Evolutionary conservation across 768 basidiomycete species (phyloP).

Genomic region (Xerocomus brunneocitrinus): DNA sequence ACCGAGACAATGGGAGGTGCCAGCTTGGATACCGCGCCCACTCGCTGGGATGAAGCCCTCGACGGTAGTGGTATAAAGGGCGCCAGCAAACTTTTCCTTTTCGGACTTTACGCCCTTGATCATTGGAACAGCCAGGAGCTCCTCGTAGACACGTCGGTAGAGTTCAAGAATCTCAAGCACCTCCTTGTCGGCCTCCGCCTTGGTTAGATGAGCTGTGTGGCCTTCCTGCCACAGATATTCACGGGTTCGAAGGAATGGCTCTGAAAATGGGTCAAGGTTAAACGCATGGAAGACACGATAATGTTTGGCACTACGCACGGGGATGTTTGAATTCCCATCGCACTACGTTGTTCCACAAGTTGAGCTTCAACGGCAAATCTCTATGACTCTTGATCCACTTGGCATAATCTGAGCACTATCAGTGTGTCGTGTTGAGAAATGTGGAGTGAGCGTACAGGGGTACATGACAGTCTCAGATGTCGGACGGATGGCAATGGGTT

Average conservation of each 20-base stretch:
- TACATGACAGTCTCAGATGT: conserved; percentile 99
- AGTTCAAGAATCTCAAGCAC: conserved; percentile 93
- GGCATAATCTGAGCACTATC: conserved; percentile 68
- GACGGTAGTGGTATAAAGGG: conserved; percentile 94
- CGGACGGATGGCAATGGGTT: conserved; percentile 96
- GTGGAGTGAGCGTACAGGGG: conserved; percentile 62
- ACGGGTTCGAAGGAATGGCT: conserved; percentile 98
- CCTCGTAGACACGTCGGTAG: conserved; percentile 93
- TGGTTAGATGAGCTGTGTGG: conserved; percentile 90
- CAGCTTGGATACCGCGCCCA: conserved; percentile 95
- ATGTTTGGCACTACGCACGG: conserved; percentile 46
- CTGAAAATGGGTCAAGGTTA: conserved; percentile 37
- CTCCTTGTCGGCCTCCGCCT: conserved; percentile 85
- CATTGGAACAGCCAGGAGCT: conserved; percentile 95
- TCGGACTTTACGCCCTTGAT: conserved; percentile 96
- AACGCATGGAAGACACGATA: neutral
- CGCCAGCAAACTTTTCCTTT: conserved; percentile 99
- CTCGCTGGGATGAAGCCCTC: conserved; percentile 98
- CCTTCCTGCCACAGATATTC: conserved; percentile 99
- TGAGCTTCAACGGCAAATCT: conserved; percentile 93
- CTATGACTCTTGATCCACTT: conserved; percentile 99
- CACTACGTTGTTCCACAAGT: conserved; percentile 99
- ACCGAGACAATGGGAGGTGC: conserved; percentile 96
- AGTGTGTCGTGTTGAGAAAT: neutral
- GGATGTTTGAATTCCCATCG: conserved; percentile 99